Conservation (phyloP, 176 grass and related monocot genomes). For the Oryza nivara region DNA sequence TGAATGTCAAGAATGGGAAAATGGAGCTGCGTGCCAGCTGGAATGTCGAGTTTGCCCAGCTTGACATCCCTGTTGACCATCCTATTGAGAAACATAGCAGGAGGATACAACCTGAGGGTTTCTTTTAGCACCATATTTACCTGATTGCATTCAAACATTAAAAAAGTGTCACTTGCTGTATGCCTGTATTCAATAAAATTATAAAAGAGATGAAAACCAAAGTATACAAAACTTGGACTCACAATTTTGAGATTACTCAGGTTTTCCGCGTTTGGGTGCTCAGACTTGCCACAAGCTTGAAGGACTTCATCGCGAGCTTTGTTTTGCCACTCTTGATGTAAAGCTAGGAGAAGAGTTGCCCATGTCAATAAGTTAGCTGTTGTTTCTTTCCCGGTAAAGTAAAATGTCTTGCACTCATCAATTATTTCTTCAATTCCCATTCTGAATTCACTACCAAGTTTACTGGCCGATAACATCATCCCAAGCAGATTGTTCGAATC, state of each 20-base stretch:
- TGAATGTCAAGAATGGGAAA: slow-evolving; percentile 62
- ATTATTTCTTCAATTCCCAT: slow-evolving; percentile 92
- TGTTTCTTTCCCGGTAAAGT: slow-evolving; percentile 88
- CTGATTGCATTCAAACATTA: slow-evolving; percentile 37
- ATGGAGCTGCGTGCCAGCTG: slow-evolving; percentile 57
- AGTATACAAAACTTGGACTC: slow-evolving; percentile 32
- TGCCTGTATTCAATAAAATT: not conserved
- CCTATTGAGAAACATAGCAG: slow-evolving; percentile 52
- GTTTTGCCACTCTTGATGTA: slow-evolving; percentile 81
- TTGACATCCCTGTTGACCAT: slow-evolving; percentile 48
- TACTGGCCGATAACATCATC: slow-evolving; percentile 75
- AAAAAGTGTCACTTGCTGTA: not conserved
- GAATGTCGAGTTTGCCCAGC: slow-evolving; percentile 63
- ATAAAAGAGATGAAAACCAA: not conserved
- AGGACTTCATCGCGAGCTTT: slow-evolving; percentile 69
- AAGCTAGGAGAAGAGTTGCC: slow-evolving; percentile 71
- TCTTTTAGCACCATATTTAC: slow-evolving; percentile 84
- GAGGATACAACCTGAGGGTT: slow-evolving; percentile 81
- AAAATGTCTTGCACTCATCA: slow-evolving; percentile 89
- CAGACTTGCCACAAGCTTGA: slow-evolving; percentile 53
- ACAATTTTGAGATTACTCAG: slow-evolving; percentile 71
- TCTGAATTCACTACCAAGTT: slow-evolving; percentile 46
- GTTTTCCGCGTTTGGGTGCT: slow-evolving; percentile 51
- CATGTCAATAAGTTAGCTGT: slow-evolving; percentile 82
- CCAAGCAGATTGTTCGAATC: slow-evolving; percentile 80